A percentile compares a stretch with the other conserved stretches of the same genome.
Conservation (phyloP, 164 flowering plant species). For the Umbellularia californica region DNA sequence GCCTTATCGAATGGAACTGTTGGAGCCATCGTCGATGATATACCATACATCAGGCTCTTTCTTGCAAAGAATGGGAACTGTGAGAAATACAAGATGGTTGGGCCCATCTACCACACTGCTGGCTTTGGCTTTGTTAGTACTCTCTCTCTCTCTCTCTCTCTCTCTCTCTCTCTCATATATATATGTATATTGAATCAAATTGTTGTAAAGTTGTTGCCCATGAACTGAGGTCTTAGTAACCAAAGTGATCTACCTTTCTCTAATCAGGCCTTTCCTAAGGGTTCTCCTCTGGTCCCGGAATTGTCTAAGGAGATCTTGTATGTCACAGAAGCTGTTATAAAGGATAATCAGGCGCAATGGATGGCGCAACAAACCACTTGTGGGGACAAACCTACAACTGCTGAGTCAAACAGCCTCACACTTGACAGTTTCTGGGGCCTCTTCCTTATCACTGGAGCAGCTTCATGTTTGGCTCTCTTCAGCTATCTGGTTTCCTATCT, state of each 20-base stretch:
- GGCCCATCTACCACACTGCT: slow-evolving; percentile 31
- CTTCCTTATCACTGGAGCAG: slow-evolving; percentile 36
- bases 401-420: not conserved
- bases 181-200: too few relatives aligned
- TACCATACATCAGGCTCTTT: slow-evolving; percentile 41
- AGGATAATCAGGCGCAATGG: slow-evolving; percentile 25
- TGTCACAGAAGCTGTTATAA: slow-evolving; percentile 23
- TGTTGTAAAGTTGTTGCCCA: not conserved
- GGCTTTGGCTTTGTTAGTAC: slow-evolving; percentile 56
- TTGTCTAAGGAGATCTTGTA: slow-evolving; percentile 35
- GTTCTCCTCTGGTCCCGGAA: slow-evolving; percentile 34
- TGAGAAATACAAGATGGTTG: slow-evolving; percentile 27
- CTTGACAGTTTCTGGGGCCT: slow-evolving; percentile 25
- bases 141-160: not conserved
- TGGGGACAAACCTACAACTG: not conserved
- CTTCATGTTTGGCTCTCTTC: slow-evolving; percentile 22
- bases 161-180: too few relatives aligned
- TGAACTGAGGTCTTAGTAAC: not conserved
- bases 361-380: slow-evolving; percentile 16
- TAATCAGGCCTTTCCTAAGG: slow-evolving; percentile 35
- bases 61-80: slow-evolving; percentile 21
- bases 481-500: slow-evolving; percentile 17
- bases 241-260: not conserved
- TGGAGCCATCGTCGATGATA: slow-evolving; percentile 45
- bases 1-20: slow-evolving; percentile 30